These are phyloP conservation scores for Phytophthora cryptogea DNA, from an alignment of 352 stramenopile species.

Conservation along the genomic window DNA sequence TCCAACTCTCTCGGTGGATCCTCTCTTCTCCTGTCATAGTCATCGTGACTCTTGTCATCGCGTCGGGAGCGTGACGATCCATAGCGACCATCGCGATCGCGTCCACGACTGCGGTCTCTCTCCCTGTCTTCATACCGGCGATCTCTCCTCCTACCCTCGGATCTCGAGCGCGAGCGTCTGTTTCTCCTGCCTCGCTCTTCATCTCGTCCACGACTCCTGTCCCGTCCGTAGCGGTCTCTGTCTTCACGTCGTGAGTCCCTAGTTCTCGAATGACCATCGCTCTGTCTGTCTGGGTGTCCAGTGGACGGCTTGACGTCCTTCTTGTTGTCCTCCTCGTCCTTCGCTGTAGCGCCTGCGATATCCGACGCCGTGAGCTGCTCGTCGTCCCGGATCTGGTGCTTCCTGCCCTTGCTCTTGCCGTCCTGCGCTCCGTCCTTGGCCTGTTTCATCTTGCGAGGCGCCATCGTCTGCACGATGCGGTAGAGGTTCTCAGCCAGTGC, in stretches of 20 bases:
- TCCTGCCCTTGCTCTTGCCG: conserved; percentile 22
- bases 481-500: conserved; percentile 78
- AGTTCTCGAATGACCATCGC: conserved; percentile 15
- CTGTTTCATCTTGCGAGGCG: conserved; percentile 53
- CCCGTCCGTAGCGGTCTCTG: conserved; percentile 30
- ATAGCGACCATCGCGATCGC: conserved; percentile 30
- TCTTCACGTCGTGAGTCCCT: conserved; percentile 18
- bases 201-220: conserved; percentile 33
- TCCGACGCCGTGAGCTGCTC: conserved; percentile 71
- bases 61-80: conserved; percentile 31
- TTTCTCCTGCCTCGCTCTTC: conserved; percentile 33
- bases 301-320: conserved; percentile 8
- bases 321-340: conserved; percentile 35
- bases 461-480: conserved; percentile 84
- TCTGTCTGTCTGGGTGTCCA: conserved; percentile 14
- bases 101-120: conserved; percentile 30
- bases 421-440: neutral
- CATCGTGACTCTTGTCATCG: conserved; percentile 38
- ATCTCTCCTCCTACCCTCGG: conserved; percentile 26
- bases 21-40: conserved; percentile 31
- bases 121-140: conserved; percentile 28
- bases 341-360: conserved; percentile 49
- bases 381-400: conserved; percentile 57
- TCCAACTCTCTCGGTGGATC: conserved; percentile 57
- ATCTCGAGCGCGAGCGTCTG: conserved; percentile 50